These are phyloP conservation scores for Starmerella apicola DNA, from an alignment of 805 yeast species.

Conservation along the genomic window DNA sequence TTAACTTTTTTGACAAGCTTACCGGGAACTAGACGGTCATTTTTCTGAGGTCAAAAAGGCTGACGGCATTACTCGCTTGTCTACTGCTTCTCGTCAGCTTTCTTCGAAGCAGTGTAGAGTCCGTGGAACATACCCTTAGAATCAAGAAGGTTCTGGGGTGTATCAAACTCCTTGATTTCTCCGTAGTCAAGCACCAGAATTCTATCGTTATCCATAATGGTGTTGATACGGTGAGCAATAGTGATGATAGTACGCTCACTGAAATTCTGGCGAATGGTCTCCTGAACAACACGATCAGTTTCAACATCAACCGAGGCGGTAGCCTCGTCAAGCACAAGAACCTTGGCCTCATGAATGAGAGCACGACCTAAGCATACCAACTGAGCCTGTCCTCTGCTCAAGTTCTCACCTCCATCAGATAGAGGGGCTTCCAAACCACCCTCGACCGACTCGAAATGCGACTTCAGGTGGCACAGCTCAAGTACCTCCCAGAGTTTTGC, in stretches of 20 bases:
- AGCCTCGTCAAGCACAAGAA: slow-evolving; percentile 68
- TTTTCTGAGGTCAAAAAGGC: too few species aligned
- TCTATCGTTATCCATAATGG: slow-evolving; percentile 66
- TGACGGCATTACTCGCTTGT: too few species aligned
- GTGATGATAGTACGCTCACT: slow-evolving; percentile 61
- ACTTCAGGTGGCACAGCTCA: slow-evolving; percentile 65
- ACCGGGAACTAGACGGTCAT: too few species aligned
- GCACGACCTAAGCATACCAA: slow-evolving; percentile 70
- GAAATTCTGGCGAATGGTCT: slow-evolving; percentile 58
- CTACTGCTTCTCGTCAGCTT: slow-evolving; percentile 8
- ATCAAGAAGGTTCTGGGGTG: slow-evolving; percentile 32
- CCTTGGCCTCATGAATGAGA: slow-evolving; percentile 51
- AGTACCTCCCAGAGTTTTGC: slow-evolving; percentile 67
- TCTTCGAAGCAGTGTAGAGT: slow-evolving; percentile 14
- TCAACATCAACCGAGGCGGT: slow-evolving; percentile 72
- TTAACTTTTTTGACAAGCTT: too few species aligned
- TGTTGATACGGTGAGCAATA: slow-evolving; percentile 74
- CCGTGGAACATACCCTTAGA: slow-evolving; percentile 18
- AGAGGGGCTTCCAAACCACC: slow-evolving; percentile 39
- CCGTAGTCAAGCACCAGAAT: slow-evolving; percentile 64
- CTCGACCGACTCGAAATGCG: slow-evolving; percentile 45
- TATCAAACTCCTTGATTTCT: slow-evolving; percentile 55
- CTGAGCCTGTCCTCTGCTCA: slow-evolving; percentile 76
- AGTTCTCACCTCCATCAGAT: slow-evolving; percentile 61
- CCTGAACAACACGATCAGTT: slow-evolving; percentile 63